phyloP scores from a whole-genome alignment of 257 asterid species.

The Perilla frutescens region DNA sequence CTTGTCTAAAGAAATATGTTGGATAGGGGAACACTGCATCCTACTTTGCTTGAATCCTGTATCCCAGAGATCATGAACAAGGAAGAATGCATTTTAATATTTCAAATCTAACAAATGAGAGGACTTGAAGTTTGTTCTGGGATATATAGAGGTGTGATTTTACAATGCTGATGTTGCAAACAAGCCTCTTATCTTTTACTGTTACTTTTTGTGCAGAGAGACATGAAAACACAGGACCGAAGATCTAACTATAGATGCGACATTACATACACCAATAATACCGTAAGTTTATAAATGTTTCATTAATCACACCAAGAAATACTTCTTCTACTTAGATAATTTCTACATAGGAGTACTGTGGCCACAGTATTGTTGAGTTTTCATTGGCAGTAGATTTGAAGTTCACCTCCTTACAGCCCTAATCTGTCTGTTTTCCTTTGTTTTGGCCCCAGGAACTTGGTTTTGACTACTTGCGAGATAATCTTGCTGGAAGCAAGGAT shows the following conservation, averaged over 20 bases:
- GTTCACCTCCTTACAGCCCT: constrained; percentile 19
- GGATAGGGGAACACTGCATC: not conserved
- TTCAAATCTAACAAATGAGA: not conserved
- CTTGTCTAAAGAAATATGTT: not conserved
- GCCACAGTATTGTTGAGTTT: constrained; percentile 16
- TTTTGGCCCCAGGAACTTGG: constrained; percentile 82
- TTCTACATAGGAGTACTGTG: not conserved
- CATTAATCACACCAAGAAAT: constrained; percentile 15
- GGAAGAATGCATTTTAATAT: constrained; percentile 6
- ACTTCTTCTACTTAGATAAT: constrained; percentile 10
- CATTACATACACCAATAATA: constrained; percentile 93
- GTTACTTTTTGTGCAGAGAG: constrained; percentile 59
- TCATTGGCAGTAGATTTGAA: constrained; percentile 19
- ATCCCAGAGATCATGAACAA: constrained; percentile 8
- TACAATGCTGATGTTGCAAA: constrained; percentile 19
- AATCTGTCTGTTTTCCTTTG: constrained; percentile 26
- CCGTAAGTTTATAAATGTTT: constrained; percentile 55
- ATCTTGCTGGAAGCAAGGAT: constrained; percentile 72
- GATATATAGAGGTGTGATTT: constrained; percentile 17
- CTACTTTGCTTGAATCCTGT: constrained; percentile 12
- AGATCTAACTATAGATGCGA: constrained; percentile 83
- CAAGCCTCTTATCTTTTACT: constrained; percentile 16
- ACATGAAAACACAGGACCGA: constrained; percentile 73
- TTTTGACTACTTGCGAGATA: constrained; percentile 95
- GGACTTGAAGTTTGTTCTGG: constrained; percentile 19